Conservation (phyloP, 768 basidiomycete genomes). For the Cystobasidium ongulense region DNA sequence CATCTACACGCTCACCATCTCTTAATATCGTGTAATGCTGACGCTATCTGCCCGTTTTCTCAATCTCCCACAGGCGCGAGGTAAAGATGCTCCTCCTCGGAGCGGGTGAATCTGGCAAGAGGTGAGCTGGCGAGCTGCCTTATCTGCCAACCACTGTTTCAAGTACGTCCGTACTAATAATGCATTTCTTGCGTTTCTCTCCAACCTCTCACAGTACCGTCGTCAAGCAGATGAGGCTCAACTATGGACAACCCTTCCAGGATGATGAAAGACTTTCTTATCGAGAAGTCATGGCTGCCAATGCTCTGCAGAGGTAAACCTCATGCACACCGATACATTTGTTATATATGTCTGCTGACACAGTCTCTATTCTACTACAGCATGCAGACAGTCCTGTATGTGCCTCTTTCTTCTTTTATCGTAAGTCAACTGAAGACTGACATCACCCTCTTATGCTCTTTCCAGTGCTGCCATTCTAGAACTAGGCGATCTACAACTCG, state of each 20-base stretch:
- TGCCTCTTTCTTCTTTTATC: not conserved
- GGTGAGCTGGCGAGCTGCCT: not conserved
- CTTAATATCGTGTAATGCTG: not conserved
- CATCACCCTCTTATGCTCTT: not conserved
- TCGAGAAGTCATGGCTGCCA: conserved; percentile 29
- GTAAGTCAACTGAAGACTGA: not conserved
- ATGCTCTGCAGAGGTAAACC: conserved; percentile 20
- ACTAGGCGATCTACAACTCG: not conserved
- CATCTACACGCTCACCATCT: no score
- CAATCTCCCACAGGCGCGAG: not conserved
- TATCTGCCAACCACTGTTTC: not conserved
- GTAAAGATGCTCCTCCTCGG: conserved; percentile 27
- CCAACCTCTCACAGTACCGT: conserved; percentile 6
- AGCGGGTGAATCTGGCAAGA: conserved; percentile 21
- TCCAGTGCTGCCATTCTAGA: conserved; percentile 15
- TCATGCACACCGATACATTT: not conserved
- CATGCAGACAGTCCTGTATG: conserved; percentile 28
- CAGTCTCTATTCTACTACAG: not conserved
- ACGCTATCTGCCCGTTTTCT: not conserved
- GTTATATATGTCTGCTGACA: not conserved
- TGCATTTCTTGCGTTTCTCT: not conserved
- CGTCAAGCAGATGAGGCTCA: conserved; percentile 31
- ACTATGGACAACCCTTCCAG: conserved; percentile 22
- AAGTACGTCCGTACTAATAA: no score
- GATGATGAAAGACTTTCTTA: conserved; percentile 22